Base-by-base conservation (phyloP, 1,284 basidiomycete genomes). In the Pyrrhoderma noxium region DNA sequence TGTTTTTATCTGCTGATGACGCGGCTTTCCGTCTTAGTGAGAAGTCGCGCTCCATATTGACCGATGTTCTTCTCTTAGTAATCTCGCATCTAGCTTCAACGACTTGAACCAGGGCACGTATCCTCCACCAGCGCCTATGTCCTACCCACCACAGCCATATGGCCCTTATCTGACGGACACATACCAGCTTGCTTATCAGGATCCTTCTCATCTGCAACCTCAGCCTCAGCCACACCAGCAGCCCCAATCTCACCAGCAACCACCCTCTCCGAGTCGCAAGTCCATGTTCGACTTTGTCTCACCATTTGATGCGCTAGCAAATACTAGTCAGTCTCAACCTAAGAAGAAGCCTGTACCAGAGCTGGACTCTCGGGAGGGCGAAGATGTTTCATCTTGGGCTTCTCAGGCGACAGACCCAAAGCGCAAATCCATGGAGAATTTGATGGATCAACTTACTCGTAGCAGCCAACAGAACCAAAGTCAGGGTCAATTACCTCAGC, bases 251-350 rank as follows among this genome's bases (percentile, higher is more conserved):
- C 70, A 70, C 52, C 76, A 73, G 48, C 73, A 73, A 41, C 70
- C 75, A 8, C 80, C 85, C 0, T 78, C 82, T 31, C 82, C 85
- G 40, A 75, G 81, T 25, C 82, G 79, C 58, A 83, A 84, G 65
- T 83, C 84, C 49, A 79, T 89, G 75, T 90, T 89, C 59, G 85
- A 89, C 45, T 90, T 87, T 56, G 74, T 84, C 51, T 89, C 86
- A 49, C 82, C 88, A 2, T 89, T 90, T 59, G 88, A 90, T 59
- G 85, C 85, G 11, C 72, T 90, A 25, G 64, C 68, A 23, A 70
- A 75, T 4, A 64, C 72, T 14, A 60, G 74, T 19, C 61, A 70
- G 4, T 57, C 68, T 38, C 59, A 69, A 7, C 64, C 75, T 49
- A 81, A 80, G 70, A 83, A 83, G 63, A 87, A 85, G 64, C 75